phyloP scores from a whole-genome alignment of 192 early-diverging fungal genomes.

The Thoreauomyces humboldtii region DNA sequence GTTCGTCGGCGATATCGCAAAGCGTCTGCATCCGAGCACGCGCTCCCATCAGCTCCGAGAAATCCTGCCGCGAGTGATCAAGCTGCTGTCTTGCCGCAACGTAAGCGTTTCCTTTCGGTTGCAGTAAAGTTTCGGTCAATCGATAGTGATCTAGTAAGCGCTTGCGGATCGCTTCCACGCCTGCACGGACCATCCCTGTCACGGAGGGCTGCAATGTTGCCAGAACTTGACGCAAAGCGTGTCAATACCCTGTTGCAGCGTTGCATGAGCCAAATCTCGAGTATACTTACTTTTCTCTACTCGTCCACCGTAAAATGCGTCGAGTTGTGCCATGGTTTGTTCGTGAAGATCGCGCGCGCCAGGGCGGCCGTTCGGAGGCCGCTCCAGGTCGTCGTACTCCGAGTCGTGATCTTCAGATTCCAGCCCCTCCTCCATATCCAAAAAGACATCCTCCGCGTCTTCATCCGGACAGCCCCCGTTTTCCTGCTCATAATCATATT shows the following conservation, averaged over 20 bases:
- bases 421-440: background rate
- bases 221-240: constrained; percentile 8
- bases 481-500: background rate
- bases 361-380: constrained; percentile 14
- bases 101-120: background rate
- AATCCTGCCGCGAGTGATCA: background rate
- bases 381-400: constrained; percentile 10
- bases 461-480: background rate
- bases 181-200: background rate
- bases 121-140: background rate
- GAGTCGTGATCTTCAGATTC: constrained; percentile 1
- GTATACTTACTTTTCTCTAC: constrained; percentile 12
- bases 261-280: too few relatives aligned
- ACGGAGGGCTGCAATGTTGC: constrained; percentile 7
- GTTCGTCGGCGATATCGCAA: background rate
- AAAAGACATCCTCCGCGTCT: background rate
- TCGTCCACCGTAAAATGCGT: constrained; percentile 19
- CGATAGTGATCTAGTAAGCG: background rate
- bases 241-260: too few relatives aligned
- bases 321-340: constrained; percentile 14
- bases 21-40: background rate
- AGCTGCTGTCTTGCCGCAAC: constrained; percentile 3
- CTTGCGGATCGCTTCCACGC: background rate
- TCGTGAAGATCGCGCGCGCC: constrained; percentile 5
- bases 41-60: constrained; percentile 4